A percentile compares a stretch with the other conserved stretches of the same genome.
Evolutionary conservation across 225 moss, liverwort and hornwort genomes (phyloP).

Genomic region (Climacium dendroides): DNA sequence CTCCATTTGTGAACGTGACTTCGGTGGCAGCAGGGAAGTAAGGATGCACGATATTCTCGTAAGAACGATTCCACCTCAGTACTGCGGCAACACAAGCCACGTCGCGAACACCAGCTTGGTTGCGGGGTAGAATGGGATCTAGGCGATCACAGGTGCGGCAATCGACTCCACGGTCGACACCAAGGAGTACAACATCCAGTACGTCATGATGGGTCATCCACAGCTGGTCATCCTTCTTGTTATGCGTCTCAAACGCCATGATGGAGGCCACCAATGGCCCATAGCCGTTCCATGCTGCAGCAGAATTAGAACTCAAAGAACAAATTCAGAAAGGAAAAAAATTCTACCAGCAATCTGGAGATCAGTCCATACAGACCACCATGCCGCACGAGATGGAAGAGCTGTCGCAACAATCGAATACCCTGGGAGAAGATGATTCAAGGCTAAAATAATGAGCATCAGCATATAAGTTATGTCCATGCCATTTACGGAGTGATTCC

Average conservation of each 20-base stretch:
- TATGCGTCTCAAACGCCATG: conserved; percentile 14
- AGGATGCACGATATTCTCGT: background rate
- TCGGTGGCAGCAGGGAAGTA: background rate
- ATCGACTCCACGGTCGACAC: conserved; percentile 12
- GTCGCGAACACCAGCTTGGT: background rate
- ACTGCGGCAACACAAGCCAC: conserved; percentile 18
- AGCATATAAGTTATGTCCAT: background rate
- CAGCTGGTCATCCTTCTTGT: conserved; percentile 26
- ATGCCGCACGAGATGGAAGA: background rate
- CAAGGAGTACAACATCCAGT: conserved; percentile 24
- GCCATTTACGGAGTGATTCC: background rate
- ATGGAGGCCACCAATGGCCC: conserved; percentile 7
- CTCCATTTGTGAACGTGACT: background rate
- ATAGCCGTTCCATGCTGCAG: conserved; percentile 12
- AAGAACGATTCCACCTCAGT: background rate
- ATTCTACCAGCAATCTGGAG: background rate
- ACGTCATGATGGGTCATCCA: conserved; percentile 27
- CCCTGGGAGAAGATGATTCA: background rate
- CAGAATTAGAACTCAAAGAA: background rate
- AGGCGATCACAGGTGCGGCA: background rate
- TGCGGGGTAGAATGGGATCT: conserved; percentile 3
- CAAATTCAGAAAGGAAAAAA: background rate
- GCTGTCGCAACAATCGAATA: background rate
- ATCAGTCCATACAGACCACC: background rate
- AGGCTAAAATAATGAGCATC: background rate